Evolutionary conservation across 768 basidiomycete genomes (phyloP).

Genomic region (Bullera alba): DNA sequence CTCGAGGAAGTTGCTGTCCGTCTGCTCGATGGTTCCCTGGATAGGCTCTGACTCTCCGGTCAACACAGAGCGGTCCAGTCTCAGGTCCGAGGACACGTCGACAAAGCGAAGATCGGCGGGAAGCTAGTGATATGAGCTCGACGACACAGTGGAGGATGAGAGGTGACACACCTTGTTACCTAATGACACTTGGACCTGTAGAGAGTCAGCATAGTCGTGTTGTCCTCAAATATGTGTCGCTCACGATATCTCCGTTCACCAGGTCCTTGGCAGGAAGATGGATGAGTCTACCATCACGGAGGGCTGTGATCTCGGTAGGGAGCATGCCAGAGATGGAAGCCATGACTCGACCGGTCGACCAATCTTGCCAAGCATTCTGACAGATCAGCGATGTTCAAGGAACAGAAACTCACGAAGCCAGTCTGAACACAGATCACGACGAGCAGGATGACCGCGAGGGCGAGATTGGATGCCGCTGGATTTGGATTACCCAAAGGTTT

Average conservation of each 20-base stretch:
- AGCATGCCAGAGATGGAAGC: slow-evolving; percentile 52
- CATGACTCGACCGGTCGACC: slow-evolving; percentile 57
- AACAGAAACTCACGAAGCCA: slow-evolving; percentile 22
- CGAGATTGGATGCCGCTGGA: slow-evolving; percentile 56
- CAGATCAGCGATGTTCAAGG: slow-evolving; percentile 15
- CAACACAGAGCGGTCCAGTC: slow-evolving; percentile 60
- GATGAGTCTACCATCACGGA: slow-evolving; percentile 35
- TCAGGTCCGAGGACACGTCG: slow-evolving; percentile 54
- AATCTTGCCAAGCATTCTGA: slow-evolving; percentile 54
- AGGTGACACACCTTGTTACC: slow-evolving; percentile 22
- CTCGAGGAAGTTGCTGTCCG: slow-evolving; percentile 52
- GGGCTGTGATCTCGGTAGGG: slow-evolving; percentile 40
- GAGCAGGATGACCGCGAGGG: slow-evolving; percentile 57
- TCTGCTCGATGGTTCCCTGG: slow-evolving; percentile 46
- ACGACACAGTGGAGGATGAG: not conserved
- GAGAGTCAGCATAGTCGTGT: not conserved
- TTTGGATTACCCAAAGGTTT: slow-evolving; percentile 57
- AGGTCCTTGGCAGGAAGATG: slow-evolving; percentile 36
- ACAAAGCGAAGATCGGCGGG: slow-evolving; percentile 49
- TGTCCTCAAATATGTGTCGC: not conserved
- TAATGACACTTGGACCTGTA: slow-evolving; percentile 18
- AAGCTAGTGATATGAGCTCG: slow-evolving; percentile 25
- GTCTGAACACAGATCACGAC: slow-evolving; percentile 43
- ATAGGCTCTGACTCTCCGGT: slow-evolving; percentile 51
- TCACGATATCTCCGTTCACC: slow-evolving; percentile 42